Conservation (phyloP, 805 yeast species). For the Hanseniaspora singularis region DNA sequence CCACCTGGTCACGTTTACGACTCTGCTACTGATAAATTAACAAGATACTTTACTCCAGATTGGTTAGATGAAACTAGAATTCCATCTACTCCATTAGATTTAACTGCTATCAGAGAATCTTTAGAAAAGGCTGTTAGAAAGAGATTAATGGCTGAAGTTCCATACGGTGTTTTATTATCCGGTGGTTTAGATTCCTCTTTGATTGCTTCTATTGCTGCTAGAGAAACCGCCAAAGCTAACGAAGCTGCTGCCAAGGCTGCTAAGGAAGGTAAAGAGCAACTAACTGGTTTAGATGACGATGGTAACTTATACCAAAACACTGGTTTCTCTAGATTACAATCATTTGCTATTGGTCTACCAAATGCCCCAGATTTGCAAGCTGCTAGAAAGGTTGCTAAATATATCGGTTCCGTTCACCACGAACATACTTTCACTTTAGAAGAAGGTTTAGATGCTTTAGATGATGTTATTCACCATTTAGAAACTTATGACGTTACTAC, state of each 20-base stretch:
- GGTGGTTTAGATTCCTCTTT: conserved; percentile 97
- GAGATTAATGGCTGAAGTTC: conserved; percentile 99
- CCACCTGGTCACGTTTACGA: conserved; percentile 98
- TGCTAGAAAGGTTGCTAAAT: conserved; percentile 92
- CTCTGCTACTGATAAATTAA: conserved; percentile 71
- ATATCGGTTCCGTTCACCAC: conserved; percentile 92
- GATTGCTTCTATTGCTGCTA: conserved; percentile 93
- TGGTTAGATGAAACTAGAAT: conserved; percentile 83
- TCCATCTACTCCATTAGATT: conserved; percentile 70
- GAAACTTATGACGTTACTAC: conserved; percentile 98
- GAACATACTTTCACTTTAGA: conserved; percentile 94
- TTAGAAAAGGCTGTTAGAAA: conserved; percentile 93
- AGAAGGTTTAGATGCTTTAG: conserved; percentile 91
- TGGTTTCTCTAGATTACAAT: conserved; percentile 76
- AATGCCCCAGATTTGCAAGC: conserved; percentile 96
- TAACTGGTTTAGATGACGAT: conserved; percentile 83
- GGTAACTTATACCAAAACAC: conserved; percentile 65
- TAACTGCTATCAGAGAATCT: conserved; percentile 55
- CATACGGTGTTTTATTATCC: conserved; percentile 91
- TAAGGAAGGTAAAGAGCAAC: conserved; percentile 35
- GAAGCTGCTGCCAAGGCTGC: conserved; percentile 42
- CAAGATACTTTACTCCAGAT: conserved; percentile 80
- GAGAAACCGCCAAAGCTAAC: conserved; percentile 72
- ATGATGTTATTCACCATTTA: conserved; percentile 87
- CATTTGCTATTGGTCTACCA: conserved; percentile 93